Evolutionary conservation across 805 yeast genomes (phyloP).

Genomic region (Metschnikowia drakensbergensis): DNA sequence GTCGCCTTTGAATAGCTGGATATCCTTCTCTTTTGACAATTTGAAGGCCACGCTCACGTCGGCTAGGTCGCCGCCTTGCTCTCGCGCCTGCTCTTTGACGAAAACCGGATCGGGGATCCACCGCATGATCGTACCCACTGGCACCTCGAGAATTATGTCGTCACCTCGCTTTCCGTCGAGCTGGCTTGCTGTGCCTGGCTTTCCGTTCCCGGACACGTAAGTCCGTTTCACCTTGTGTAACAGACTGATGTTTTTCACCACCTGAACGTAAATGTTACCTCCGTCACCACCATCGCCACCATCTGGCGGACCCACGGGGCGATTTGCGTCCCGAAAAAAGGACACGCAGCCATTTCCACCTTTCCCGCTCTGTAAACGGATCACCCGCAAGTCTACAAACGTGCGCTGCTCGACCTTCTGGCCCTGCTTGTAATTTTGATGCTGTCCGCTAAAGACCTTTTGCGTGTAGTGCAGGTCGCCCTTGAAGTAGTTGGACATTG

Average conservation of each 20-base stretch:
- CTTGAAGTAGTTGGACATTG: constrained; percentile 35
- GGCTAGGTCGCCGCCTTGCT: constrained; percentile 18
- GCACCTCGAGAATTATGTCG: constrained; percentile 78
- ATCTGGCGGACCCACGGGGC: constrained; percentile 89
- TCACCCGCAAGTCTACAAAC: constrained; percentile 49
- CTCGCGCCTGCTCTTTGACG: constrained; percentile 30
- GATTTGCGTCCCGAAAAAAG: constrained; percentile 80
- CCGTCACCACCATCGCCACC: constrained; percentile 99
- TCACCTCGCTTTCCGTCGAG: constrained; percentile 83
- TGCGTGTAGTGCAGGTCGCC: constrained; percentile 40
- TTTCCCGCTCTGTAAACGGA: constrained; percentile 66
- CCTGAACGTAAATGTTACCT: constrained; percentile 81
- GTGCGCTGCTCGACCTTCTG: constrained; percentile 35
- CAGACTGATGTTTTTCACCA: constrained; percentile 66
- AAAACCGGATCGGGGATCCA: constrained; percentile 77
- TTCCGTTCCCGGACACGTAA: constrained; percentile 72
- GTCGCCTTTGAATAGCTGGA: constrained; percentile 64
- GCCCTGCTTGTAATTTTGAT: constrained; percentile 25
- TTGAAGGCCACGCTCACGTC: constrained; percentile 14
- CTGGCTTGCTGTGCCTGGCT: constrained; percentile 68
- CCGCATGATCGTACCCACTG: constrained; percentile 82
- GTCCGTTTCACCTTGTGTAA: constrained; percentile 64
- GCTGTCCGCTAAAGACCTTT: constrained; percentile 35
- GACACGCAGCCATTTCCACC: constrained; percentile 92
- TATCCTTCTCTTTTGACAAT: constrained; percentile 22